Base-by-base conservation (phyloP, 176 grass and related monocot genomes). In the Carex kokanica region DNA sequence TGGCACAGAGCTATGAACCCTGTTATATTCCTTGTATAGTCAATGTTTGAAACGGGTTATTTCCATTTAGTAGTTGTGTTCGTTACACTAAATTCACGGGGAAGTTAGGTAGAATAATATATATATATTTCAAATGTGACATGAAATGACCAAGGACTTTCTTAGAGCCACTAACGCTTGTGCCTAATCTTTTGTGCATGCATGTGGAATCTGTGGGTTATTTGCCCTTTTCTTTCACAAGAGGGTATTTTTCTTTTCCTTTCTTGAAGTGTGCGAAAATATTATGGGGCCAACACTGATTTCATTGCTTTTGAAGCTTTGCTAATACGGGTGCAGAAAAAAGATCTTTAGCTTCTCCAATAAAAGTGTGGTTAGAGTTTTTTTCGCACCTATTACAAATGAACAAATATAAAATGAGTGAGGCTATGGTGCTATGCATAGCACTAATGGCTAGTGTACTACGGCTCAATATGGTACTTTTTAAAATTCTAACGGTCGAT, bases 131-230 rank as follows among this genome's bases (percentile, higher is more conserved):
- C 78, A 81, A 81, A 57, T 41, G 78, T 54, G 12, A 13, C 27
- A 85, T 78, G 73, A 85, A 85, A 79, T 79, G 69, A 62, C 73
- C 45, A 79, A 53, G 84, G 59, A 85, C 73, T 85, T 85, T 62
- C 66, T 47, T 64, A 6, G 43, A 21, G 40, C 84, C 59, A 84
- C 75, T 60, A 78, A 55, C 34, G 6, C 45, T 78, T 79, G 73
- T 78, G 60, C 40, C 84, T 78, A 77, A 74, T 85, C 73, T 85
- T 78, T 85, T 85, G 59, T 78, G 72, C 84, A 65, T 67, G 84
- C 84, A 85, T 85, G 84, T 85, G 84, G 84, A 53, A 78, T 79
- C 84, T 85, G 72, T 21, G 47, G 56, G 59, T 68, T 68, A 52
- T n/a, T n/a, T n/a, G n/a, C n/a, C n/a, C n/a, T n/a, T n/a, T n/a